A percentile compares a stretch with the other conserved stretches of the same genome.
Conservation (phyloP, 768 basidiomycete genomes). For the Leccinum olivaceopallidum region DNA sequence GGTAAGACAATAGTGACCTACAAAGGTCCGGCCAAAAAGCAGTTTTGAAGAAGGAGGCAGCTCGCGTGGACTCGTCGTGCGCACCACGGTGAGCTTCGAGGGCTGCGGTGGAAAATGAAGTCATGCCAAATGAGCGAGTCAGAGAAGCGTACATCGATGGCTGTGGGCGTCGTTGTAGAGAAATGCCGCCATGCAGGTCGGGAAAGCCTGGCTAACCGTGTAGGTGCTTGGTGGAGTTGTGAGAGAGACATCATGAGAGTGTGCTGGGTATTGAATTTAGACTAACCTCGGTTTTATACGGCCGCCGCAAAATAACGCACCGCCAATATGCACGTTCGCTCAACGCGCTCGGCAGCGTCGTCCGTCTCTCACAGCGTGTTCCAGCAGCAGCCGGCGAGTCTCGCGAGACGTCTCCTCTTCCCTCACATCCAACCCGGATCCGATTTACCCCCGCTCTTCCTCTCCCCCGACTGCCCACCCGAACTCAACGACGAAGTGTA, state of each 20-base stretch:
- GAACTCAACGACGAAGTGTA: constrained; percentile 62
- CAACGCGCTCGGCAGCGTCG: constrained; percentile 27
- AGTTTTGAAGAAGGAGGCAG: constrained; percentile 67
- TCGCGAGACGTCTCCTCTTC: constrained; percentile 65
- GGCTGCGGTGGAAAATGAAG: constrained; percentile 38
- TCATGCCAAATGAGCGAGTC: neutral
- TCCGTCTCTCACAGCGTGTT: constrained; percentile 18
- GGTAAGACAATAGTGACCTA: constrained; percentile 36
- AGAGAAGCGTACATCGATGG: constrained; percentile 48
- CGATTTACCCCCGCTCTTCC: constrained; percentile 55
- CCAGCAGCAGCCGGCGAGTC: constrained; percentile 35
- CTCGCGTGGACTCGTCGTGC: constrained; percentile 53
- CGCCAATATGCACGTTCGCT: constrained; percentile 2
- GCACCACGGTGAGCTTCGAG: constrained; percentile 49
- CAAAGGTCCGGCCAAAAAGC: constrained; percentile 85
- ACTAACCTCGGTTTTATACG: constrained; percentile 27
- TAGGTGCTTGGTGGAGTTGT: constrained; percentile 11
- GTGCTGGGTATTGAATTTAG: neutral
- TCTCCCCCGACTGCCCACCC: constrained; percentile 41
- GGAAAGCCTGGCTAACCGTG: constrained; percentile 13
- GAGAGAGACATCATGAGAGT: constrained; percentile 29
- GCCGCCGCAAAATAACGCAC: neutral
- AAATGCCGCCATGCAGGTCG: constrained; percentile 17
- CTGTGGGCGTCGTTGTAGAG: constrained; percentile 23
- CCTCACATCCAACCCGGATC: constrained; percentile 45